A percentile compares a stretch with the other conserved stretches of the same genome.
Evolutionary conservation across 179 eudicot species (phyloP).

Genomic region (Silene noctiflora): DNA sequence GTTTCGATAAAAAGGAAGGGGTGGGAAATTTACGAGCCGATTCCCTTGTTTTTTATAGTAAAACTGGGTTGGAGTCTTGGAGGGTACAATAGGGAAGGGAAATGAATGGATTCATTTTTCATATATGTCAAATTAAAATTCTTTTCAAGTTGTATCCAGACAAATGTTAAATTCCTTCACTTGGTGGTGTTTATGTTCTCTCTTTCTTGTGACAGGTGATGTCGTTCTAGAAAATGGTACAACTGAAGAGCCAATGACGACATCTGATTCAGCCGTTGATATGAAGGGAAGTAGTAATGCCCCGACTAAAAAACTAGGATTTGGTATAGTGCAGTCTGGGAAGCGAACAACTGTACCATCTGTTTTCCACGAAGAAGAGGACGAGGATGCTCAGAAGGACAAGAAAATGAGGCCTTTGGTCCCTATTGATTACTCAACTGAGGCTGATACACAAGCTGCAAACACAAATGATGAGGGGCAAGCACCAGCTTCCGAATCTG

Average conservation of each 20-base stretch:
- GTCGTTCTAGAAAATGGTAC: conserved; percentile 55
- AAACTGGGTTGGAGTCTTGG: neutral
- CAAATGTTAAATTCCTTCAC: too few species aligned
- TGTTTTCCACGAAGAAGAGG: conserved; percentile 87
- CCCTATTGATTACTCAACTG: conserved; percentile 91
- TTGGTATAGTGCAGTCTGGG: conserved; percentile 87
- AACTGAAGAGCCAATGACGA: conserved; percentile 44
- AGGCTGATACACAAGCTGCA: conserved; percentile 64
- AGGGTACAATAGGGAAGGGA: neutral
- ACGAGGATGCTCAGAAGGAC: conserved; percentile 84
- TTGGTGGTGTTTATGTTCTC: neutral
- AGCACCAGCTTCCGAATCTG: conserved; percentile 55
- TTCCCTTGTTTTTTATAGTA: neutral
- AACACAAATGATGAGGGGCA: conserved; percentile 41
- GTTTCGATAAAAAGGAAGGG: neutral
- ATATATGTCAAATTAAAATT: too few species aligned
- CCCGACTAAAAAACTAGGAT: conserved; percentile 70
- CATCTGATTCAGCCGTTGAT: conserved; percentile 44
- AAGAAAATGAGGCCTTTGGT: conserved; percentile 97
- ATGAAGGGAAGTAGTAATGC: conserved; percentile 38
- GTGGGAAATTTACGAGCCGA: neutral
- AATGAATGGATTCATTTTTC: neutral
- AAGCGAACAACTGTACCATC: conserved; percentile 85
- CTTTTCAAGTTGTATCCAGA: neutral
- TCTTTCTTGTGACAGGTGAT: conserved; percentile 41